phyloP scores from a whole-genome alignment of 768 basidiomycete species.

The Psilocybe cyanescens region DNA sequence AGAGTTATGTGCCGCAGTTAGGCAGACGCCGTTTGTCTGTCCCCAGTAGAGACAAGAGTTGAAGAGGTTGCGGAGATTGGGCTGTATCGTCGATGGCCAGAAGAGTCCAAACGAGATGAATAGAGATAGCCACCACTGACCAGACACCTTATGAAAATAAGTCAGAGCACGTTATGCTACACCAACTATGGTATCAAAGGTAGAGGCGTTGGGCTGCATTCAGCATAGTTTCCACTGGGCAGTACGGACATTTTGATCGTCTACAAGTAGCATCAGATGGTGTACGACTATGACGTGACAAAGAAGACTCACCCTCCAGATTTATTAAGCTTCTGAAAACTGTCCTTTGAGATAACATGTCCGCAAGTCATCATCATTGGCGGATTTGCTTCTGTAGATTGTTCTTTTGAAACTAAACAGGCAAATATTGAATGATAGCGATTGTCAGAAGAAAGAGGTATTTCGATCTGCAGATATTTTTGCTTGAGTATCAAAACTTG shows the following conservation, averaged over 20 bases:
- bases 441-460: constrained; percentile 83
- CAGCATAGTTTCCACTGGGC: constrained; percentile 77
- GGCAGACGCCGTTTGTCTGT: too few species aligned
- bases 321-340: constrained; percentile 87
- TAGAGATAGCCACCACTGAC: neutral
- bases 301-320: constrained; percentile 58
- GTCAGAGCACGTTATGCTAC: neutral
- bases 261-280: constrained; percentile 40
- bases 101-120: neutral
- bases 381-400: constrained; percentile 90
- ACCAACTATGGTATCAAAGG: constrained; percentile 45
- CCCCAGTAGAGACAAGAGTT: too few species aligned
- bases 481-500: constrained; percentile 2
- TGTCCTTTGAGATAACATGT: constrained; percentile 94
- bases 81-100: neutral
- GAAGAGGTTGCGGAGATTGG: too few species aligned
- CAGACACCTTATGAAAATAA: neutral
- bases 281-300: constrained; percentile 1
- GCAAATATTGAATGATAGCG: constrained; percentile 97
- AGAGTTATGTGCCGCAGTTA: too few species aligned
- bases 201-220: constrained; percentile 62
- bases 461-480: constrained; percentile 76
- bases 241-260: constrained; percentile 96
- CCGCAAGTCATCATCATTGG: constrained; percentile 99
- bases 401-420: constrained; percentile 98